Evolutionary conservation across 1,284 basidiomycete species (phyloP), one percentile per base, ranked within the genome.

Genomic region (Pseudozyma pruni): DNA sequence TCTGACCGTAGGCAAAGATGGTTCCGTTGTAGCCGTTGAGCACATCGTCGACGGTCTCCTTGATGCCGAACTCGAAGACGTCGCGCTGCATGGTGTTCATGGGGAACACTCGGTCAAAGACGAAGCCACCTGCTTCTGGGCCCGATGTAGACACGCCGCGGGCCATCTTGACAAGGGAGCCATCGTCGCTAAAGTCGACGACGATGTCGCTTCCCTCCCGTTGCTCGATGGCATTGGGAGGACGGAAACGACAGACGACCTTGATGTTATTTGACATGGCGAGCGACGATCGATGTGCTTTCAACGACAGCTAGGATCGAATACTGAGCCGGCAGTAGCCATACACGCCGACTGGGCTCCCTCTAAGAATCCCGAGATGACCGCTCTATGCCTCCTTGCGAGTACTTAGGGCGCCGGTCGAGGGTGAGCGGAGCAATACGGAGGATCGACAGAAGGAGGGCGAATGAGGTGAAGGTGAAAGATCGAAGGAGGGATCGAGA

Each of bases 41-140:
- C 50, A 99, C 96, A 87, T 99, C 84, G 34, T 84, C 81, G 27
- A 85, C 84, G 17, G 84, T 85, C 85, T 93, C 94, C 84, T 94
- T 97, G 60, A 99, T 92, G 66, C 96, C 95, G 84, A 95, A 98
- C 83, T 98, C 94, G 82, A 98, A 99, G 46, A 99, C 94, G 82
- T 98, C 93, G 50, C 90, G 86, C 84, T 99, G 96, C 83, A 89
- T 87, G 25, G 94, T 93, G 42, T 87, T 88, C 87, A 96, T 94
- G 61, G 93, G 90, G 81, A 99, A 99, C 31, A 97, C 94, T 63
- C 93, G 88, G 84, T 99, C 96, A 80, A 98, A 98, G 27, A 92
- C 93, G 85, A 98, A 99, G 34, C 94, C 95, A 85, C 92, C 90
- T 83, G 87, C 84, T 68, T 85, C 85, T 6, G 83, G 83, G 33